Percentiles rank a stretch among this genome's conserved stretches.
Conservation (phyloP, 2,329 filamentous ascomycete genomes). For the Torrubiellomyces zombiae region DNA sequence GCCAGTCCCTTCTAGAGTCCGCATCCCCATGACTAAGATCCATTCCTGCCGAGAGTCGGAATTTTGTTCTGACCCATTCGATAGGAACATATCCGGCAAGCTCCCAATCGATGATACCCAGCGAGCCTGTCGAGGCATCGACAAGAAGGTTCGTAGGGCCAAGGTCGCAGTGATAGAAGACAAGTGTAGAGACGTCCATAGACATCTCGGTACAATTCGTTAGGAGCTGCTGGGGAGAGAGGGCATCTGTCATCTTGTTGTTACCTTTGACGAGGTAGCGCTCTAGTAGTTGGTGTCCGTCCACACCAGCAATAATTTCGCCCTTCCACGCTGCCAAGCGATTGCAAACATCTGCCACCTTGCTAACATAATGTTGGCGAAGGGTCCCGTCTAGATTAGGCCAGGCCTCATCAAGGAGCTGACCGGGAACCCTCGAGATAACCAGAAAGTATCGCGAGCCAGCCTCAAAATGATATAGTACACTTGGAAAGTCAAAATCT, state of each 20-base stretch:
- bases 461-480: constrained; percentile 8
- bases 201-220: constrained; percentile 5
- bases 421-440: constrained; percentile 10
- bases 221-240: constrained; percentile 5
- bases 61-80: constrained; percentile 3
- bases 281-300: constrained; percentile 5
- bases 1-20: no score
- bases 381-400: constrained; percentile 9
- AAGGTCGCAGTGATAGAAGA: constrained; percentile 8
- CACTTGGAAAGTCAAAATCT: constrained; percentile 6
- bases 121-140: constrained; percentile 3
- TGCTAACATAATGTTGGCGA: constrained; percentile 8
- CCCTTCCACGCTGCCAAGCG: constrained; percentile 4
- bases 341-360: constrained; percentile 6
- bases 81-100: constrained; percentile 6
- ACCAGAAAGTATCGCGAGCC: constrained; percentile 11
- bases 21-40: not conserved
- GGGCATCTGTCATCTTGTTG: constrained; percentile 4
- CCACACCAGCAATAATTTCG: constrained; percentile 5
- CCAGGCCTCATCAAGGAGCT: constrained; percentile 11
- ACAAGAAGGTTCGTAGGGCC: constrained; percentile 5
- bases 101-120: constrained; percentile 9
- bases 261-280: constrained; percentile 4
- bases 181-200: constrained; percentile 7
- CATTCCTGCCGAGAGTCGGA: not conserved